Percentiles rank a stretch among this genome's conserved stretches.
phyloP scores from a whole-genome alignment of 2,329 filamentous ascomycete genomes.

The Aspergillus arachidicola region DNA sequence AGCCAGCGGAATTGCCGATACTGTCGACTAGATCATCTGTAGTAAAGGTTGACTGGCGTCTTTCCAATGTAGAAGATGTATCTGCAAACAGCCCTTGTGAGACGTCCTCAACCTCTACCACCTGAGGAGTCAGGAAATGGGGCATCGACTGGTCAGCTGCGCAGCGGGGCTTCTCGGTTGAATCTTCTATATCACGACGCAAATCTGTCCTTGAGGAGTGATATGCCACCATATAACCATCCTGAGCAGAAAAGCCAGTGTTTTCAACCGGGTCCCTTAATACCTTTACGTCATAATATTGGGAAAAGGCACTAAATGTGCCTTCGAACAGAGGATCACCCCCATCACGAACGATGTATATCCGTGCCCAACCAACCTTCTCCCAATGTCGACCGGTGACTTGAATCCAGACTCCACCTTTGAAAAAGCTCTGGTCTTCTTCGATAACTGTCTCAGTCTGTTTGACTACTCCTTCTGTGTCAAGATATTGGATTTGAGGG shows the following conservation, averaged over 20 bases:
- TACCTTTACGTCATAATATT: slow-evolving; percentile 11
- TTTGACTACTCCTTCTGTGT: not conserved
- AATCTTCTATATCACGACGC: not conserved
- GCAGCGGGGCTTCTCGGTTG: not conserved
- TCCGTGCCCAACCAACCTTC: slow-evolving; percentile 14
- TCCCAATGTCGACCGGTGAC: not conserved
- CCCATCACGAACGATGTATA: slow-evolving; percentile 15
- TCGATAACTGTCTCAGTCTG: not conserved
- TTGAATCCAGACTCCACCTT: slow-evolving; percentile 1
- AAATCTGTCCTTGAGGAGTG: not conserved
- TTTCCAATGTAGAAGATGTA: not conserved
- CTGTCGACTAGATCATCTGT: slow-evolving; percentile 56
- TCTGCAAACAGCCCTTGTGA: not conserved
- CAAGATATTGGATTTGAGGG: slow-evolving; percentile 13
- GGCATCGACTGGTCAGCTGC: not conserved
- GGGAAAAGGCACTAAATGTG: slow-evolving; percentile 5
- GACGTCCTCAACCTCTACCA: not conserved
- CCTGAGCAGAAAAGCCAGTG: too few relatives aligned
- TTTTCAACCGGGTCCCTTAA: not conserved
- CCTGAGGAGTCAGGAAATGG: too few relatives aligned
- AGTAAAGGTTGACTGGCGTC: slow-evolving; percentile 6
- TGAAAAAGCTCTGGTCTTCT: slow-evolving; percentile 2
- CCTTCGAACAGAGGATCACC: slow-evolving; percentile 15
- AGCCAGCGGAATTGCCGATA: slow-evolving; percentile 77
- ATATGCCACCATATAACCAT: not conserved